Evolutionary conservation across 352 stramenopile genomes (phyloP).

Genomic region (Pythium folliculosum): DNA sequence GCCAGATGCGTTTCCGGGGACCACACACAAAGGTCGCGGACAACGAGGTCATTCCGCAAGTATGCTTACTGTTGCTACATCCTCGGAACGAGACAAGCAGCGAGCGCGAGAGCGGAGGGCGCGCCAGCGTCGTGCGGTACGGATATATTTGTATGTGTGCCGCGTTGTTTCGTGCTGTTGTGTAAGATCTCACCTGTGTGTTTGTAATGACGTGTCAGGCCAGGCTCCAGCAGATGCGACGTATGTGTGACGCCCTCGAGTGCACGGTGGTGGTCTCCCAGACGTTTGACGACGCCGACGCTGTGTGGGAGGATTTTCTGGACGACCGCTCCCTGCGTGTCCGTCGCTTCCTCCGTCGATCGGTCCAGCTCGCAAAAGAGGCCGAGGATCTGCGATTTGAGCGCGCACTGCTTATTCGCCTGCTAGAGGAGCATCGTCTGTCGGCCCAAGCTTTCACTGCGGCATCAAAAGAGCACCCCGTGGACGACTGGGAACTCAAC

Average conservation of each 20-base stretch:
- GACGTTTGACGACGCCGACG: background rate
- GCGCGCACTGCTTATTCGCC: background rate
- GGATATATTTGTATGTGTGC: too few relatives aligned
- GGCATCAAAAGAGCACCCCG: background rate
- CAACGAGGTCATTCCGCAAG: too few relatives aligned
- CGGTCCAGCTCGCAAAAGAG: background rate
- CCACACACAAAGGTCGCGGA: too few relatives aligned
- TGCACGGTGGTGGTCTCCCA: background rate
- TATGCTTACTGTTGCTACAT: too few relatives aligned
- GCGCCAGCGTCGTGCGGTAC: too few relatives aligned
- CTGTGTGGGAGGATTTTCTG: constrained; percentile 10
- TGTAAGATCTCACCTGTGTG: too few relatives aligned
- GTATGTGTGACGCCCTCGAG: background rate
- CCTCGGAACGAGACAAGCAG: too few relatives aligned
- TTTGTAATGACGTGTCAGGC: background rate
- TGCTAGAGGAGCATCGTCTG: constrained; percentile 11
- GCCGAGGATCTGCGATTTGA: background rate
- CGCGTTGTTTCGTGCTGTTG: too few relatives aligned
- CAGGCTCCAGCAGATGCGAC: background rate
- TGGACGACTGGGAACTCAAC: background rate
- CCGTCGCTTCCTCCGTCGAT: background rate
- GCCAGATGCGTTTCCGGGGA: too few relatives aligned
- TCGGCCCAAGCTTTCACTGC: background rate
- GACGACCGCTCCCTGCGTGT: background rate
- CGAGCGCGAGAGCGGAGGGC: too few relatives aligned